phyloP scores from a whole-genome alignment of 1,139 yeast genomes.

The Sugiyamaella sp. region DNA sequence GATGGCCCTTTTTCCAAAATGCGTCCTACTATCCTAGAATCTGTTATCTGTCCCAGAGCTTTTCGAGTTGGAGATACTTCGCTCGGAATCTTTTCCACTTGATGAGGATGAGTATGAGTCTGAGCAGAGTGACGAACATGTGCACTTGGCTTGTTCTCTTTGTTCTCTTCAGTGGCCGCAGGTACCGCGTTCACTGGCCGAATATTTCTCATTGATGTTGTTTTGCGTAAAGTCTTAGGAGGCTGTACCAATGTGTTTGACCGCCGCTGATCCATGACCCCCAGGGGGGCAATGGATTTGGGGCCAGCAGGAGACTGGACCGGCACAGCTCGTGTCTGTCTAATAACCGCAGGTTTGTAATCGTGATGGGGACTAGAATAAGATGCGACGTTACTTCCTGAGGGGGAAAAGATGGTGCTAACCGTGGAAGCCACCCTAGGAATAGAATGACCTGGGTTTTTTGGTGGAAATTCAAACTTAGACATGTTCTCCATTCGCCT shows the following conservation, averaged over 20 bases:
- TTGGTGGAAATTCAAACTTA: constrained; percentile 8
- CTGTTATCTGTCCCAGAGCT: neutral
- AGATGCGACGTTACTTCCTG: neutral
- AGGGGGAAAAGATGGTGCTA: neutral
- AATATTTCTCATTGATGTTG: constrained; percentile 2
- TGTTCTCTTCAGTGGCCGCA: neutral
- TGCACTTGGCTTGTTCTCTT: constrained; percentile 3
- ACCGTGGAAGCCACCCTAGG: neutral
- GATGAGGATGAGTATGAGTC: neutral
- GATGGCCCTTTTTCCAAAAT: constrained; percentile 3
- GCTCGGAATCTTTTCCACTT: constrained; percentile 26
- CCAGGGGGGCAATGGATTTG: neutral
- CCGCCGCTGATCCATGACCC: constrained; percentile 1
- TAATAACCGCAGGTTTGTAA: neutral
- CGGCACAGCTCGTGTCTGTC: constrained; percentile 4
- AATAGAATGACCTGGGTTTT: neutral
- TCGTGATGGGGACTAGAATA: neutral
- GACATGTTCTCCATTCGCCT: constrained; percentile 15
- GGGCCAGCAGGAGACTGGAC: neutral
- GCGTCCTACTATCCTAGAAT: constrained; percentile 6
- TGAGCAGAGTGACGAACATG: no score
- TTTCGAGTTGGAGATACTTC: constrained; percentile 24
- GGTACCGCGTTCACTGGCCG: neutral
- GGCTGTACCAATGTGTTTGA: neutral
- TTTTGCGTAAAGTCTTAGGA: neutral